Conservation (phyloP, 2,329 filamentous ascomycete species). For the Pleomassaria siparia region DNA sequence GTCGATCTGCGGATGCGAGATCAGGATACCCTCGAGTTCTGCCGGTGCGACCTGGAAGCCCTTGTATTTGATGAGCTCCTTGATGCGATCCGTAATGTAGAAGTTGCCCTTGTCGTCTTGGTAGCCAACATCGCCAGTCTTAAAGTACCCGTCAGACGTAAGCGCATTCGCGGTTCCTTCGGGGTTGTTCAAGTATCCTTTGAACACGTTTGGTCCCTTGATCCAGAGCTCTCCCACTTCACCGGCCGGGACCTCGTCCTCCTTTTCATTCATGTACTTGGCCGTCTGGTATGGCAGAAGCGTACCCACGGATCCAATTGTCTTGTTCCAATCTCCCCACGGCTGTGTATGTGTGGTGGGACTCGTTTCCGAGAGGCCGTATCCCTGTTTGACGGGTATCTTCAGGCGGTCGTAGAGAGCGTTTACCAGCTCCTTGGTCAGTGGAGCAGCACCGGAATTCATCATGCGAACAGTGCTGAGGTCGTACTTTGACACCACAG, state of each 20-base stretch:
- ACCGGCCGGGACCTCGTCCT: conserved; percentile 62
- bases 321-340: conserved; percentile 74
- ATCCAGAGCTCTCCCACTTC: conserved; percentile 65
- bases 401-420: conserved; percentile 72
- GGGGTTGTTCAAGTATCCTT: conserved; percentile 75
- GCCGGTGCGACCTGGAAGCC: conserved; percentile 53
- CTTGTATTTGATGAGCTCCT: conserved; percentile 48
- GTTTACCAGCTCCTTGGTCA: conserved; percentile 78
- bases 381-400: conserved; percentile 86
- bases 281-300: conserved; percentile 78
- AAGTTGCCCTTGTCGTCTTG: conserved; percentile 78
- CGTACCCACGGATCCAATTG: conserved; percentile 76
- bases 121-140: conserved; percentile 83
- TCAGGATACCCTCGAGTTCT: conserved; percentile 50
- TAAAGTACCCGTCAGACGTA: conserved; percentile 80
- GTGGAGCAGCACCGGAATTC: conserved; percentile 83
- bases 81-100: conserved; percentile 79
- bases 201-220: conserved; percentile 77
- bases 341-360: conserved; percentile 75
- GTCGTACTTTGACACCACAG: conserved; percentile 77
- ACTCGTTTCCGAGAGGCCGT: conserved; percentile 84
- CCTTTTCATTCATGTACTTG: conserved; percentile 70
- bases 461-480: conserved; percentile 77
- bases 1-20: conserved; percentile 45
- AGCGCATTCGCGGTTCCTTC: conserved; percentile 71